phyloP scores from a whole-genome alignment of 192 early-diverging fungal genomes.

The Phycomyces blakesleeanus region DNA sequence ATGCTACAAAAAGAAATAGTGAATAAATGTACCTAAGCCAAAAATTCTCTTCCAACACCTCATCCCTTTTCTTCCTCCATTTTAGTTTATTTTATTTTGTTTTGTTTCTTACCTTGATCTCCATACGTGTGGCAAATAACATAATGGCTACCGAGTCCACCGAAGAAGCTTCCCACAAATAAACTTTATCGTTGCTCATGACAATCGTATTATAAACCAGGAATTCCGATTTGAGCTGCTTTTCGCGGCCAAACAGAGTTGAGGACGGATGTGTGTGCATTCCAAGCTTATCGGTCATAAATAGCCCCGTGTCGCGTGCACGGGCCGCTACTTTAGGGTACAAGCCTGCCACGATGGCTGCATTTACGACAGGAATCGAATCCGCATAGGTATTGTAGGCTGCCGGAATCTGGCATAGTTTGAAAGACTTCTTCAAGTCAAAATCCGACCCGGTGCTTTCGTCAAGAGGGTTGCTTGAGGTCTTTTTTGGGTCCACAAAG shows the following conservation, averaged over 20 bases:
- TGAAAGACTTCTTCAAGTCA: constrained; percentile 5
- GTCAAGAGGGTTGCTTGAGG: constrained; percentile 24
- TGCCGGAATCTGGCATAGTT: constrained; percentile 37
- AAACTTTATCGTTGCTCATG: constrained; percentile 44
- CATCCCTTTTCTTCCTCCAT: not conserved
- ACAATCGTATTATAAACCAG: constrained; percentile 48
- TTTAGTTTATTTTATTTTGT: too few species aligned
- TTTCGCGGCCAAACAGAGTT: constrained; percentile 47
- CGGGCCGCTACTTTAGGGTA: constrained; percentile 69
- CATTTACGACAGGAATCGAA: constrained; percentile 58
- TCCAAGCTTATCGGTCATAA: constrained; percentile 39
- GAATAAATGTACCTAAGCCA: too few species aligned
- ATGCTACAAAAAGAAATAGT: constrained; percentile 41
- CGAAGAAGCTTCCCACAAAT: constrained; percentile 48
- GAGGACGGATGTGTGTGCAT: constrained; percentile 84
- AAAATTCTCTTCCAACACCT: too few species aligned
- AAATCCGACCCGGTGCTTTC: constrained; percentile 5
- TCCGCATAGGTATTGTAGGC: constrained; percentile 40
- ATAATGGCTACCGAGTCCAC: constrained; percentile 41
- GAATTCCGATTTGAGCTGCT: constrained; percentile 12
- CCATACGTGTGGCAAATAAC: constrained; percentile 45
- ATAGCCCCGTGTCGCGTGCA: constrained; percentile 30
- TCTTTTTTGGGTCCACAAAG: constrained; percentile 40
- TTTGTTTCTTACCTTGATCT: constrained; percentile 47
- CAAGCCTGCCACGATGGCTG: constrained; percentile 76